phyloP scores from a whole-genome alignment of 139 green algal species.

The Pleodorina starrii region DNA sequence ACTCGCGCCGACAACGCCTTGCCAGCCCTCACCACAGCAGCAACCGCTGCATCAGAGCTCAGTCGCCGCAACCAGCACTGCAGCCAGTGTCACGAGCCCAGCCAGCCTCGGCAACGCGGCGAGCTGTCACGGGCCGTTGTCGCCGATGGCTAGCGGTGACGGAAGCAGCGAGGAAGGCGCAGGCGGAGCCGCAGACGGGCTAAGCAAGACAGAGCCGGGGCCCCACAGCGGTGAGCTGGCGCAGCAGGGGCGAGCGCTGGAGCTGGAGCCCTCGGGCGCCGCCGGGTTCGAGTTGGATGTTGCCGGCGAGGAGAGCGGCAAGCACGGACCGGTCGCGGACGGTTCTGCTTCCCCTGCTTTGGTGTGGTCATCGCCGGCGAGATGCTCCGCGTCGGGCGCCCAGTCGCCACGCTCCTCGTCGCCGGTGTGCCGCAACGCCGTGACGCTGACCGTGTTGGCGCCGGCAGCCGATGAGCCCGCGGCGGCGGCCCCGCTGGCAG shows the following conservation, averaged over 20 bases:
- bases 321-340: too few relatives aligned
- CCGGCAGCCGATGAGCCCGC: too few relatives aligned
- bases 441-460: slow-evolving; percentile 15
- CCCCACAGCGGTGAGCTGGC: neutral
- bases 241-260: neutral
- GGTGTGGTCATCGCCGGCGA: too few relatives aligned
- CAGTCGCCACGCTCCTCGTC: too few relatives aligned
- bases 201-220: neutral
- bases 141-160: slow-evolving; percentile 1
- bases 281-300: neutral
- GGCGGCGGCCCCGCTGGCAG: neutral
- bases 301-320: neutral
- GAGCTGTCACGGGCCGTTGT: neutral
- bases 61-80: neutral
- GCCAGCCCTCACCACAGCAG: neutral
- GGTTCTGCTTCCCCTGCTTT: too few relatives aligned
- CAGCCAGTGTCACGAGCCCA: neutral
- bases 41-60: neutral
- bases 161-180: neutral
- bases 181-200: neutral
- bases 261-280: neutral
- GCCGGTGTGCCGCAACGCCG: neutral
- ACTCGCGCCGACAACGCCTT: neutral
- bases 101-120: neutral
- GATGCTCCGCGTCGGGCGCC: too few relatives aligned